These are phyloP conservation scores for Colletotrichum kahawae DNA, from an alignment of 2,329 filamentous ascomycete genomes.

Conservation along the genomic window DNA sequence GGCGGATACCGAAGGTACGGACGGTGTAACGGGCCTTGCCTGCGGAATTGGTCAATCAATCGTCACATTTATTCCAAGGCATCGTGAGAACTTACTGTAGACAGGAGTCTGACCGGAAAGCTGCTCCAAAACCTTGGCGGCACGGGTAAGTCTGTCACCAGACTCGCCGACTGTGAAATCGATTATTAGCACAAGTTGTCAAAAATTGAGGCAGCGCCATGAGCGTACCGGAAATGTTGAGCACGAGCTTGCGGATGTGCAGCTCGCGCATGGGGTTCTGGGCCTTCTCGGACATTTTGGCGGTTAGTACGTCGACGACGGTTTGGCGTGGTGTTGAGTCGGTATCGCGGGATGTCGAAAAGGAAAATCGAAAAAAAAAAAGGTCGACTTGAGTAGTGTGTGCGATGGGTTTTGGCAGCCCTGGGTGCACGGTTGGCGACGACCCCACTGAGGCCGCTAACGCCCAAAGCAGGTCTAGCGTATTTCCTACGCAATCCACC, in stretches of 20 bases:
- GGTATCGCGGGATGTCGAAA: conserved; percentile 15
- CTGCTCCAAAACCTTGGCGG: conserved; percentile 99
- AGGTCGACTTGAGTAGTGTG: conserved; percentile 25
- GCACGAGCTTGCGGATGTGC: conserved; percentile 98
- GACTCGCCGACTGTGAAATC: conserved; percentile 81
- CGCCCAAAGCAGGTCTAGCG: background rate
- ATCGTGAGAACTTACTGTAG: conserved; percentile 75
- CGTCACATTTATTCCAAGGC: background rate
- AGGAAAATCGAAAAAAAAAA: background rate
- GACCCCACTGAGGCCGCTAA: background rate
- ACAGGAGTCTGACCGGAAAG: conserved; percentile 99
- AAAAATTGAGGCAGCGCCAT: background rate
- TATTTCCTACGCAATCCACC: background rate
- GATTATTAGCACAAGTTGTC: background rate
- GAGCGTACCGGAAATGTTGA: conserved; percentile 79
- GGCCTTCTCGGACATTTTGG: conserved; percentile 75
- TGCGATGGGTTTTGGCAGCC: conserved; percentile 44
- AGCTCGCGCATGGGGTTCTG: conserved; percentile 99
- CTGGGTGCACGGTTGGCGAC: conserved; percentile 34
- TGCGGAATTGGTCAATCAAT: conserved; percentile 38
- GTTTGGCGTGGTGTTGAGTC: conserved; percentile 30
- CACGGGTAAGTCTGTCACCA: conserved; percentile 99
- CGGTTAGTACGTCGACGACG: conserved; percentile 37
- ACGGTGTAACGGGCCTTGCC: conserved; percentile 99
- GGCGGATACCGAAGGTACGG: conserved; percentile 99